Conservation (phyloP, 2,329 filamentous ascomycete species). For the Tolypocladium paradoxum region DNA sequence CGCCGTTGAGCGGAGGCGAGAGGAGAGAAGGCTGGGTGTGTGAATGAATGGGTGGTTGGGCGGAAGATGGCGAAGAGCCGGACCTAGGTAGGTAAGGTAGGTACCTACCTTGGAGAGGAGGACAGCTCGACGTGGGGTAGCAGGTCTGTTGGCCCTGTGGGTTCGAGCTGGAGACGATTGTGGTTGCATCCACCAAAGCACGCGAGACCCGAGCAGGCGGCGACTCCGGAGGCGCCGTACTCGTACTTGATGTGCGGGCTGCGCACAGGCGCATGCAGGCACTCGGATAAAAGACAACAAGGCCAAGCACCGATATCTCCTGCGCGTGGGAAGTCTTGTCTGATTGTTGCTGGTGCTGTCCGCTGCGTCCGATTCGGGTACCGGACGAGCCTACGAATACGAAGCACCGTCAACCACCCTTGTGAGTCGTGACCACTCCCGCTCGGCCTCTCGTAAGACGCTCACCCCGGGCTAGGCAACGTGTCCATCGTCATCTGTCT, state of each 20-base stretch:
- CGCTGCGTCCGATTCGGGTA: not conserved
- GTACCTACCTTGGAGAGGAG: too few relatives aligned
- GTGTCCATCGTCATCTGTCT: not conserved
- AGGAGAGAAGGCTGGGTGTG: not conserved
- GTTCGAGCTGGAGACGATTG: not conserved
- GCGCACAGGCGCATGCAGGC: not conserved
- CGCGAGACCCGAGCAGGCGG: not conserved
- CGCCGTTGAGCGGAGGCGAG: not conserved
- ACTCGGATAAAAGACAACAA: too few relatives aligned
- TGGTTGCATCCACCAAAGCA: not conserved
- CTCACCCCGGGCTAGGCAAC: not conserved
- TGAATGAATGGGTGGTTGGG: not conserved
- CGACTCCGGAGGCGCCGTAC: not conserved
- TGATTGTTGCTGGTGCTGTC: not conserved
- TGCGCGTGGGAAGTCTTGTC: not conserved
- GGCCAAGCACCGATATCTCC: not conserved
- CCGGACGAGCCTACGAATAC: too few relatives aligned
- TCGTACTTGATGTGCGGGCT: too few relatives aligned
- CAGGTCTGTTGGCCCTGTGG: not conserved
- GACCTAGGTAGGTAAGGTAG: too few relatives aligned
- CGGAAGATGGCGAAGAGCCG: too few relatives aligned
- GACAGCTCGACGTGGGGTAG: constrained; percentile 1
- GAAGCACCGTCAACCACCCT: too few relatives aligned
- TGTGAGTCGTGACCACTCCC: too few relatives aligned
- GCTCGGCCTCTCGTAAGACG: not conserved